phyloP scores from a whole-genome alignment of 106 monocot species.

The Apostasia ramifera region DNA sequence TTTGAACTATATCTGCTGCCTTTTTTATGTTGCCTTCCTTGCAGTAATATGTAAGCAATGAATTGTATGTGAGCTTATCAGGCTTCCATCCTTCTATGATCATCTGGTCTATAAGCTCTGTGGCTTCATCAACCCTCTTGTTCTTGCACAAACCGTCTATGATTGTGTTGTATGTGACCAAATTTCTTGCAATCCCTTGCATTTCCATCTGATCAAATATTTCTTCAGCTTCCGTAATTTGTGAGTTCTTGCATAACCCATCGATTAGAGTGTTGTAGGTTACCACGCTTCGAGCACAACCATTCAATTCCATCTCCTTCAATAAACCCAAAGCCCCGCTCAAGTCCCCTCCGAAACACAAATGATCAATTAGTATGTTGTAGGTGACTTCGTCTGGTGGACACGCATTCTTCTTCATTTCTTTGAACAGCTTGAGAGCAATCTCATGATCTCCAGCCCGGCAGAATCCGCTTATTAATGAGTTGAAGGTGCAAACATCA shows the following conservation, averaged over 20 bases:
- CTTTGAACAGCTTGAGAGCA: conserved; percentile 62
- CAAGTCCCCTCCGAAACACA: conserved; percentile 47
- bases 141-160: conserved; percentile 81
- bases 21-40: conserved; percentile 56
- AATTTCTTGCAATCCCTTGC: conserved; percentile 66
- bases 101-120: conserved; percentile 84
- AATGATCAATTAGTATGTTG: conserved; percentile 68
- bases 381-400: conserved; percentile 75
- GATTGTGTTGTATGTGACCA: conserved; percentile 68
- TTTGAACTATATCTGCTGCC: conserved; percentile 76
- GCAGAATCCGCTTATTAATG: conserved; percentile 65
- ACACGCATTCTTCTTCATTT: conserved; percentile 76
- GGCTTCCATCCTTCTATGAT: conserved; percentile 68
- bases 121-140: conserved; percentile 65
- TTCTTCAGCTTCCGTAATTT: conserved; percentile 75
- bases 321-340: conserved; percentile 57
- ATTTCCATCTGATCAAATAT: conserved; percentile 84
- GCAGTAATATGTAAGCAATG: conserved; percentile 57
- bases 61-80: conserved; percentile 63
- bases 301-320: conserved; percentile 77
- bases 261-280: conserved; percentile 86
- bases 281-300: conserved; percentile 64
- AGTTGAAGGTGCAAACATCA: conserved; percentile 71
- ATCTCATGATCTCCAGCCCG: conserved; percentile 41
- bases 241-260: conserved; percentile 76